phyloP scores from a whole-genome alignment of 2,329 filamentous ascomycete genomes.

The Alternaria triticina region DNA sequence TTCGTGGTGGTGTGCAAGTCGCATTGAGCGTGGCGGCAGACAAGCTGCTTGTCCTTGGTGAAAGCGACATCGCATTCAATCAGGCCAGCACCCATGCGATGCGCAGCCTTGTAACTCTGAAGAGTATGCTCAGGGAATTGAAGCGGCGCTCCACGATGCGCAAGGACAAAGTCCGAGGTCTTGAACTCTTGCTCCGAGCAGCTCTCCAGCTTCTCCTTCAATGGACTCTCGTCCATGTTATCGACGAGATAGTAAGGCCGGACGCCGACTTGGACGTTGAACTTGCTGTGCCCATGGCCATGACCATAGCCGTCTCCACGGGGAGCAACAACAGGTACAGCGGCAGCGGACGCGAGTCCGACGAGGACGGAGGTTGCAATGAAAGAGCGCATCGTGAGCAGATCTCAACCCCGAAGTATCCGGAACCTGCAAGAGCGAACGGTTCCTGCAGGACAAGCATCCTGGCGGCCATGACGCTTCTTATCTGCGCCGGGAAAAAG shows the following conservation, averaged over 20 bases:
- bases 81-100: slow-evolving; percentile 45
- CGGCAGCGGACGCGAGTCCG: slow-evolving; percentile 37
- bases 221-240: slow-evolving; percentile 46
- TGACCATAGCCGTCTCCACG: slow-evolving; percentile 15
- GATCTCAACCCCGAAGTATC: slow-evolving; percentile 6
- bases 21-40: slow-evolving; percentile 48
- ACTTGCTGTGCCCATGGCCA: slow-evolving; percentile 19
- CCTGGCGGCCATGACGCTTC: slow-evolving; percentile 18
- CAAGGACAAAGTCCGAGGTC: slow-evolving; percentile 42
- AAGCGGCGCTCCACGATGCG: slow-evolving; percentile 46
- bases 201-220: slow-evolving; percentile 47
- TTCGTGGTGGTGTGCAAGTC: slow-evolving; percentile 49
- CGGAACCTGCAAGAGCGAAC: slow-evolving; percentile 17
- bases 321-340: slow-evolving; percentile 33
- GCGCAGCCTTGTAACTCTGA: slow-evolving; percentile 39
- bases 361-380: slow-evolving; percentile 34
- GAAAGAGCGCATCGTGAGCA: slow-evolving; percentile 37
- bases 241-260: slow-evolving; percentile 47
- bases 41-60: slow-evolving; percentile 47
- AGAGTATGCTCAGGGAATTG: slow-evolving; percentile 47
- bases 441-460: slow-evolving; percentile 25
- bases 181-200: slow-evolving; percentile 48
- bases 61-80: slow-evolving; percentile 50
- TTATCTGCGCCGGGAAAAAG: slow-evolving; percentile 26
- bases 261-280: slow-evolving; percentile 46